phyloP scores from a whole-genome alignment of 306 rosid species.

The Quercus agrifolia region DNA sequence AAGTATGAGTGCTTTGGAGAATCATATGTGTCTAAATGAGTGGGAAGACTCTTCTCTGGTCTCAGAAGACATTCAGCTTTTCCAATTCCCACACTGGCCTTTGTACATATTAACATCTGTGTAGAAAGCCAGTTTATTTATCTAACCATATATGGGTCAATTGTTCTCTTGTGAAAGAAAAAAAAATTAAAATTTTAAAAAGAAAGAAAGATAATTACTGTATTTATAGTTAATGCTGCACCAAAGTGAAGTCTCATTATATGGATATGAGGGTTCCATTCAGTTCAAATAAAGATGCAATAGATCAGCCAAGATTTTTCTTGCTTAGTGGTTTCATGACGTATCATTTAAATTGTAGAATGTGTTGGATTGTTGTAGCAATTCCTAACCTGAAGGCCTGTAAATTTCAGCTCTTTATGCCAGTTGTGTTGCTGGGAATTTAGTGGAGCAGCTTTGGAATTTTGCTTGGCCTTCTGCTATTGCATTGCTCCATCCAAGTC shows the following conservation, averaged over 20 bases:
- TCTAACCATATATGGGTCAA: background rate
- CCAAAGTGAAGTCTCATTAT: background rate
- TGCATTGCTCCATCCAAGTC: conserved; percentile 92
- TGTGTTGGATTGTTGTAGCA: conserved; percentile 15
- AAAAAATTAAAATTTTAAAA: too few species aligned
- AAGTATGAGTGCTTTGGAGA: background rate
- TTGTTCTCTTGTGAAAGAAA: background rate
- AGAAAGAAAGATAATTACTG: background rate
- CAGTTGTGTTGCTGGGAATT: conserved; percentile 83
- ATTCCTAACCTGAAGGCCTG: conserved; percentile 29
- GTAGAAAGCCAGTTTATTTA: background rate
- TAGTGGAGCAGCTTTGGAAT: conserved; percentile 96
- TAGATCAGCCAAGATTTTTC: conserved; percentile 2
- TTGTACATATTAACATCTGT: background rate
- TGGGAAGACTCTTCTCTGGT: background rate
- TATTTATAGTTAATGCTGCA: background rate
- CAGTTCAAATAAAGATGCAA: background rate
- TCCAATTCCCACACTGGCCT: background rate
- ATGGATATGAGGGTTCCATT: background rate
- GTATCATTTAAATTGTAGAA: conserved; percentile 8
- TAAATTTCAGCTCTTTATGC: conserved; percentile 78
- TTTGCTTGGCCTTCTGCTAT: conserved; percentile 99
- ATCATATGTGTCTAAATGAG: background rate
- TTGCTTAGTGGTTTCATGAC: conserved; percentile 17
- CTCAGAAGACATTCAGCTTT: background rate